Base-by-base conservation (phyloP, 257 asterid species). In the Nicotiana attenuata region DNA sequence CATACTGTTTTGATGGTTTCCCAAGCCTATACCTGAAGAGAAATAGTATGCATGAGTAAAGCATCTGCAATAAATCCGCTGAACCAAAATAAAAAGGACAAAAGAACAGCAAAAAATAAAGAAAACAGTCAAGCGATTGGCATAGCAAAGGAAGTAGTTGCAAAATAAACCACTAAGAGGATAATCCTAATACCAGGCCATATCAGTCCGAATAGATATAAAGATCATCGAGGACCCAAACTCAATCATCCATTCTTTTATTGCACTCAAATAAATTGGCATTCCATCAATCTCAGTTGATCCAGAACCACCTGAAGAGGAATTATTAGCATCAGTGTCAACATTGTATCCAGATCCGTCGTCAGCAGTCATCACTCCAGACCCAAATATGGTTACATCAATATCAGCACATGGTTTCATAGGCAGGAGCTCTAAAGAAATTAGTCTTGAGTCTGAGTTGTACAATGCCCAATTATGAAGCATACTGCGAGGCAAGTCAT, bases 171-270 rank as follows among this genome's bases (percentile, higher is more conserved):
- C 66, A n/a, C 66, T 33, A 24, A 8, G 19, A 56, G 82, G 33
- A 60, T 35, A 59, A 60, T 26, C 19, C 3, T 59, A 41, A 81
- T 93, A 95, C 99, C 99, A 95, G 81, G 98, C 93, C 96, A 93
- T 90, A 84, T 95, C 98, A 81, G 99, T 96, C 41, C 98, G 91
- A 60, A 94, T 87, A 2, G 97, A 92, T 77, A 96, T 89, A 87
- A 93, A 91, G 78, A 96, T 87, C 92, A 94, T 90, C 10, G 94
- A 88, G 60, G 96, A 92, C 63, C 98, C 98, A 81, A 92, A 94
- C 83, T 96, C 99, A 85, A 94, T 92, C 88, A 91, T 88, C 99
- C 99, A 96, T 85, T 96, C 99, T 87, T 94, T 96, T 71, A 96
- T 92, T 4, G 96, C 97, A 78, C 97, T 94, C 90, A 96, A 83